These are phyloP conservation scores for Anethum foeniculum DNA, from an alignment of 140 eudicot genomes.

Conservation along the genomic window DNA sequence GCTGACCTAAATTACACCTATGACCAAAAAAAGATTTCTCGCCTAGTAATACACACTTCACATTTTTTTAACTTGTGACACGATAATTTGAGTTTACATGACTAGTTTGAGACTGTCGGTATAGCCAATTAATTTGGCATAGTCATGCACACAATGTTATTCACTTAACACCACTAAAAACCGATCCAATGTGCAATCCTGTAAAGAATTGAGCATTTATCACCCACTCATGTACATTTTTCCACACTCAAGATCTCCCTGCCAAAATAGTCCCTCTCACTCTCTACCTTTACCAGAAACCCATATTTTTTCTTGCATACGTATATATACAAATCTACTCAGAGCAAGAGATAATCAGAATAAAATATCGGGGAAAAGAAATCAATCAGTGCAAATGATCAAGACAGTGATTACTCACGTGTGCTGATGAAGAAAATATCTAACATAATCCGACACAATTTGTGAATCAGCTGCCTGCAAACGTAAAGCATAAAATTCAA, in stretches of 20 bases:
- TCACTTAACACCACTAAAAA: neutral
- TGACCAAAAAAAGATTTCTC: no score
- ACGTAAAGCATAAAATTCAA: neutral
- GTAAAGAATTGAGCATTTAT: neutral
- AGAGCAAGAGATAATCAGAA: neutral
- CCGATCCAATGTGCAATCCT: neutral
- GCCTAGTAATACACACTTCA: neutral
- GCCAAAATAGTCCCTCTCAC: neutral
- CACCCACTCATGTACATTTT: neutral
- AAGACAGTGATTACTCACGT: constrained; percentile 45
- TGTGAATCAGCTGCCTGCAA: constrained; percentile 97
- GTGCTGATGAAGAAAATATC: constrained; percentile 91
- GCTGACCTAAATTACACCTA: neutral
- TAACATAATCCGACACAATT: constrained; percentile 79
- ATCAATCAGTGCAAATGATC: neutral
- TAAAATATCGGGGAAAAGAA: neutral
- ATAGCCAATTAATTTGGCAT: neutral
- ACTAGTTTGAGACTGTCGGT: neutral
- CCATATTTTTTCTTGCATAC: neutral
- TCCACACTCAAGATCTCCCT: neutral
- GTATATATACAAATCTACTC: neutral
- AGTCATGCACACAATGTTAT: neutral
- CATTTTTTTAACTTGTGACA: no score
- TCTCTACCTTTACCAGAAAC: neutral
- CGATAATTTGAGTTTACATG: no score